Percentiles rank a stretch among this genome's conserved stretches.
Conservation (phyloP, 164 flowering plant species). For the Nymphaea colorata region DNA sequence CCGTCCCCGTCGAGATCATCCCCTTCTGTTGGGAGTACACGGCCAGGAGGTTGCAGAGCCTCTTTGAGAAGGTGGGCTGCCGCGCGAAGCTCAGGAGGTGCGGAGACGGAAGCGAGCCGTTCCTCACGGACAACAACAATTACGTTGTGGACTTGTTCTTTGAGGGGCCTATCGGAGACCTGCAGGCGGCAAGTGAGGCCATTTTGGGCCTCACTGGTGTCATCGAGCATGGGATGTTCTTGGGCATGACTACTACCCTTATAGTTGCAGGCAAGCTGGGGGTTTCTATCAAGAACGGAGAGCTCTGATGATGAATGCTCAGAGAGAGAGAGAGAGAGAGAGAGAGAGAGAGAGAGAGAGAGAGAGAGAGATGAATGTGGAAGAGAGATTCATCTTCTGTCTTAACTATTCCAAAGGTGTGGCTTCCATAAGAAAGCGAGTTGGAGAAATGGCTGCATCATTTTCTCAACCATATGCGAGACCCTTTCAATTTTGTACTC, state of each 20-base stretch:
- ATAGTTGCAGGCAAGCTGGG: not conserved
- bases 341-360: too few species aligned
- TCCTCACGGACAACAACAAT: not conserved
- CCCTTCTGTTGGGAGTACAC: not conserved
- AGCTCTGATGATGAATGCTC: too few species aligned
- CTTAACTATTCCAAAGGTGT: too few species aligned
- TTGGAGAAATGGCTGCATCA: too few species aligned
- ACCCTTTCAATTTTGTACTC: too few species aligned
- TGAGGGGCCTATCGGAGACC: not conserved
- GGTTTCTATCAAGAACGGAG: not conserved
- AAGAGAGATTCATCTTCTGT: too few species aligned
- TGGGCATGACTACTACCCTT: not conserved
- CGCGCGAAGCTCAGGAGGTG: not conserved
- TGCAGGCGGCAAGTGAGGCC: not conserved
- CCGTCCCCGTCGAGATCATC: too few species aligned
- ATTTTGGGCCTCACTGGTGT: not conserved
- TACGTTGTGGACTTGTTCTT: not conserved
- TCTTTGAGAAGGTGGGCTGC: not conserved
- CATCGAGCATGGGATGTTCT: not conserved
- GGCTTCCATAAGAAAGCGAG: too few species aligned
- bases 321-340: too few species aligned
- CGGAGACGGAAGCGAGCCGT: not conserved
- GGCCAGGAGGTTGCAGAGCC: not conserved
- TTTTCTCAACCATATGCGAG: too few species aligned
- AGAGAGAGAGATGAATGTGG: too few species aligned